These are phyloP conservation scores for Crithidia thermophila DNA, from an alignment of 208 protist species.

Conservation along the genomic window DNA sequence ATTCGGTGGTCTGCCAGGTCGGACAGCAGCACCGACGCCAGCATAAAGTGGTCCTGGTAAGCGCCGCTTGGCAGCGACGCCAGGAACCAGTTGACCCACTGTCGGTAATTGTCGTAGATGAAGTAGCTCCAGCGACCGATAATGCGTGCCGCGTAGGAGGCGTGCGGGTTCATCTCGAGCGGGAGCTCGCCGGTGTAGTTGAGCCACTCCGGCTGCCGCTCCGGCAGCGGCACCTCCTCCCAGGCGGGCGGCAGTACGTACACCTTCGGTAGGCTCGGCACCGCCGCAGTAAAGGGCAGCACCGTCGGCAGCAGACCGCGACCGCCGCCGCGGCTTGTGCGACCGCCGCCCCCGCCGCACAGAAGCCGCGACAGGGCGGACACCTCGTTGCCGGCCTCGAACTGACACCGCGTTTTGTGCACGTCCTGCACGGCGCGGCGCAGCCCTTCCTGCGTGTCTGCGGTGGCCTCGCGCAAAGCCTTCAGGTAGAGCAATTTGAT, in stretches of 20 bases:
- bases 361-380: not conserved
- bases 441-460: conserved; percentile 12
- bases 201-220: conserved; percentile 24
- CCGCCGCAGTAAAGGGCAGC: conserved; percentile 14
- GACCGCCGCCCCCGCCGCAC: conserved; percentile 9
- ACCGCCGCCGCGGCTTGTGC: too few species aligned
- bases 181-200: conserved; percentile 34
- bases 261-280: conserved; percentile 12
- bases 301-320: conserved; percentile 4
- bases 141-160: conserved; percentile 13
- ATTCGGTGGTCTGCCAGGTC: conserved; percentile 33
- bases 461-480: conserved; percentile 26
- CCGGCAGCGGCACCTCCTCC: conserved; percentile 6
- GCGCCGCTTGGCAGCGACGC: conserved; percentile 21
- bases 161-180: conserved; percentile 6
- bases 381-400: conserved; percentile 6
- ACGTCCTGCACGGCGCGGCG: conserved; percentile 17
- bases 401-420: conserved; percentile 22
- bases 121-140: conserved; percentile 31
- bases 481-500: conserved; percentile 38
- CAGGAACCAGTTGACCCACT: conserved; percentile 33
- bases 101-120: conserved; percentile 31
- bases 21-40: conserved; percentile 25
- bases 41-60: conserved; percentile 37
- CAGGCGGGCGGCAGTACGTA: conserved; percentile 20